These are phyloP conservation scores for Colletotrichum simmondsii DNA, from an alignment of 2,329 filamentous ascomycete species.

Conservation along the genomic window DNA sequence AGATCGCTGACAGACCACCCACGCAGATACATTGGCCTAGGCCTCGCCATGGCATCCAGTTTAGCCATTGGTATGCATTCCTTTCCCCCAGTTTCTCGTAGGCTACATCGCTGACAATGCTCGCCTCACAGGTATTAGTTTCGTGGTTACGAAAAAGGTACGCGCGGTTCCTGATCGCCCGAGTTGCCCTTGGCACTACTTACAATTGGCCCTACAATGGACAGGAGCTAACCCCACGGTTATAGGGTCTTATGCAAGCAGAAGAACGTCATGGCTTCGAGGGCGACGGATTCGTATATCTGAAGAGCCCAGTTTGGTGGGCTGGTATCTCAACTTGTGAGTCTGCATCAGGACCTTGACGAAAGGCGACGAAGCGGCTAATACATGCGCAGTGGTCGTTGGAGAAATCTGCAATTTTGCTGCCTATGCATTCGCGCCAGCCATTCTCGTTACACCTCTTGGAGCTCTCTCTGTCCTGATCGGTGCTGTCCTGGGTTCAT, in stretches of 20 bases:
- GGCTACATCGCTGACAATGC: constrained; percentile 37
- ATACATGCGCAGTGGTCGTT: constrained; percentile 74
- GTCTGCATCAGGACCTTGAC: constrained; percentile 42
- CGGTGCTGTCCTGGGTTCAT: constrained; percentile 92
- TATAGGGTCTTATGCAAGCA: constrained; percentile 87
- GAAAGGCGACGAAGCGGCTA: constrained; percentile 1
- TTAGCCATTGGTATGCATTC: constrained; percentile 74
- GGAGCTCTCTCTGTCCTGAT: constrained; percentile 95
- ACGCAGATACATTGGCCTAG: constrained; percentile 79
- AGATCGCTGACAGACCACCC: constrained; percentile 43
- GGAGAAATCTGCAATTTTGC: constrained; percentile 98
- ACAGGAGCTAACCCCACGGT: constrained; percentile 37
- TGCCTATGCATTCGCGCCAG: constrained; percentile 96
- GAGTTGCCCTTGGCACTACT: background rate
- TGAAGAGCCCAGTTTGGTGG: constrained; percentile 98
- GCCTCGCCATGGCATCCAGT: constrained; percentile 79
- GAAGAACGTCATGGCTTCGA: constrained; percentile 94
- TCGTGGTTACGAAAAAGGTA: constrained; percentile 99
- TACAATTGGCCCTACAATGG: constrained; percentile 15
- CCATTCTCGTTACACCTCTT: constrained; percentile 96
- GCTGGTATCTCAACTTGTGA: constrained; percentile 88
- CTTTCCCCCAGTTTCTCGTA: background rate
- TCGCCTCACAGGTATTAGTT: constrained; percentile 79
- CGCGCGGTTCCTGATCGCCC: constrained; percentile 43
- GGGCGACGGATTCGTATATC: constrained; percentile 93